Evolutionary conservation across 352 stramenopile genomes (phyloP).

Genomic region (Phytophthora aleatoria): DNA sequence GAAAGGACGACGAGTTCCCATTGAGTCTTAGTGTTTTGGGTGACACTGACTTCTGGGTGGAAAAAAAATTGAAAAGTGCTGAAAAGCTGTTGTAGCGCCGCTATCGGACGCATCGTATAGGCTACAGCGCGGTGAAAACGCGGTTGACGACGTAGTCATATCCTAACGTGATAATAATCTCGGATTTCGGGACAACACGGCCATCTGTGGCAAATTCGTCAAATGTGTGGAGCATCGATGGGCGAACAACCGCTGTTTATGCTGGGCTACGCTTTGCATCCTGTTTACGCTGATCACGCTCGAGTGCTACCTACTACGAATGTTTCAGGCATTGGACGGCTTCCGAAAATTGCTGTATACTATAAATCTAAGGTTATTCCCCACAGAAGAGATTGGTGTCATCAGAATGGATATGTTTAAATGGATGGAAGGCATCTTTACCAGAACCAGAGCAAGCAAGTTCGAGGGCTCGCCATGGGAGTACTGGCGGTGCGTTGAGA

Average conservation of each 20-base stretch:
- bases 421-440: not conserved
- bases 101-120: not conserved
- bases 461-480: not conserved
- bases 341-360: not conserved
- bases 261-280: constrained; percentile 3
- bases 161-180: not conserved
- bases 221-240: not conserved
- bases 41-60: not conserved
- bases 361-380: too few relatives aligned
- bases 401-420: too few relatives aligned
- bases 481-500: not conserved
- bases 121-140: not conserved
- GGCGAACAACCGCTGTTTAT: not conserved
- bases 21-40: not conserved
- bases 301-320: not conserved
- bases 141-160: not conserved
- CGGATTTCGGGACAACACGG: not conserved
- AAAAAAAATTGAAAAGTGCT: not conserved
- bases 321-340: not conserved
- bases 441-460: not conserved
- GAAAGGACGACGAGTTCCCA: not conserved
- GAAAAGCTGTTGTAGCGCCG: not conserved
- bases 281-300: not conserved
- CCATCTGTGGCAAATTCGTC: not conserved
- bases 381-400: too few relatives aligned